A percentile compares a stretch with the other conserved stretches of the same genome.
These are phyloP conservation scores for Boletus reticulatus DNA, from an alignment of 768 basidiomycete genomes.

Conservation along the genomic window DNA sequence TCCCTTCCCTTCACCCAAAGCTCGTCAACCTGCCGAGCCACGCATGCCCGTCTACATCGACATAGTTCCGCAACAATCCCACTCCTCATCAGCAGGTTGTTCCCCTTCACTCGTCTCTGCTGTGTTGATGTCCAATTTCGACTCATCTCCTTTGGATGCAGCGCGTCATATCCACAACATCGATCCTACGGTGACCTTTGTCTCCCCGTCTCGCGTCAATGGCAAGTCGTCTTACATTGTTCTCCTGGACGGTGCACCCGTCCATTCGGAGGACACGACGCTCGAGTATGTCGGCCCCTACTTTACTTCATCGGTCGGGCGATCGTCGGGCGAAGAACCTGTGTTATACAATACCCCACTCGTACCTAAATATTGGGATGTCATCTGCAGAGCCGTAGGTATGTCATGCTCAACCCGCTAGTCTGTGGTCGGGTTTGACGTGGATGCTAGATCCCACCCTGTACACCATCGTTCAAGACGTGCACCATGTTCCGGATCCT, in stretches of 20 bases:
- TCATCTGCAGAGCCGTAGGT: slow-evolving; percentile 56
- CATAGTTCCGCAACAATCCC: slow-evolving; percentile 24
- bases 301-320: slow-evolving; percentile 30
- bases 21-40: slow-evolving; percentile 22
- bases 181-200: slow-evolving; percentile 66
- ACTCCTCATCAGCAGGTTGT: slow-evolving; percentile 8
- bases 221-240: slow-evolving; percentile 60
- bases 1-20: slow-evolving; percentile 19
- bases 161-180: slow-evolving; percentile 57
- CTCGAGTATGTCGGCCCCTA: slow-evolving; percentile 34
- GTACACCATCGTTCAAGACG: slow-evolving; percentile 67
- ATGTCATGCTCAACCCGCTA: slow-evolving; percentile 14
- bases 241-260: slow-evolving; percentile 43
- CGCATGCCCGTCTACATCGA: slow-evolving; percentile 34
- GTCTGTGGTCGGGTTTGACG: not conserved
- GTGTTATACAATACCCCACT: slow-evolving; percentile 59
- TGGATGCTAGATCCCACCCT: slow-evolving; percentile 55
- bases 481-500: slow-evolving; percentile 35
- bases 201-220: slow-evolving; percentile 44
- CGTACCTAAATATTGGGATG: slow-evolving; percentile 65
- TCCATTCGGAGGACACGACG: slow-evolving; percentile 50
- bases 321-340: slow-evolving; percentile 24
- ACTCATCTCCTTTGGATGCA: slow-evolving; percentile 17
- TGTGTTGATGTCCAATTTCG: not conserved
- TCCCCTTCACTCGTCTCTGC: not conserved